These are phyloP conservation scores for Eimeria acervulina DNA, from an alignment of 169 alveolate genomes.

Conservation along the genomic window DNA sequence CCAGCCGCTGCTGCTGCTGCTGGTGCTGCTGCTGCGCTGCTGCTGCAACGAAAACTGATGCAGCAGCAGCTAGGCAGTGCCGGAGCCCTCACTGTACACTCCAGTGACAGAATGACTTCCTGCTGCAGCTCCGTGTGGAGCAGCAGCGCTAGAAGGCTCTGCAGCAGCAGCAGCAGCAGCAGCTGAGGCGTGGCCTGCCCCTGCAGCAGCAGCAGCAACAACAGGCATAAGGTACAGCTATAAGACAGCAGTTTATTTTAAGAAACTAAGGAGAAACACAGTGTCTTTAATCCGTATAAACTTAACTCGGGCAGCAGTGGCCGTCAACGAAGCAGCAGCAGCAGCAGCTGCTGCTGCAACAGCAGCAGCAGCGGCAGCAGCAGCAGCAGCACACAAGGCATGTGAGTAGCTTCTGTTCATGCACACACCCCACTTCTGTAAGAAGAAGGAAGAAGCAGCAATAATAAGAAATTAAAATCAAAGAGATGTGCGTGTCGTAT, in stretches of 20 bases:
- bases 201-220: conserved; percentile 3
- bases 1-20: no score
- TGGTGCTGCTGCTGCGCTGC: background rate
- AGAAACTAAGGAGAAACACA: background rate
- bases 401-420: background rate
- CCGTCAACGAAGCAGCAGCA: background rate
- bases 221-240: background rate
- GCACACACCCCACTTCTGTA: background rate
- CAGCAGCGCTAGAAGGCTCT: conserved; percentile 14
- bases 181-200: background rate
- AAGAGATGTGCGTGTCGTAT: background rate
- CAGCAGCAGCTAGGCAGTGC: background rate
- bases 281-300: no score
- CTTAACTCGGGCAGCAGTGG: background rate
- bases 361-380: conserved; percentile 36
- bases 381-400: conserved; percentile 1
- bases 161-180: conserved; percentile 4
- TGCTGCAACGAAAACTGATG: background rate
- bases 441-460: background rate
- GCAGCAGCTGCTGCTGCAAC: background rate
- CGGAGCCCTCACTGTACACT: background rate
- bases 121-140: background rate
- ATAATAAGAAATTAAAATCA: background rate
- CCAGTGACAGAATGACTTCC: background rate
- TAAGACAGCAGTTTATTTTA: background rate